Percentiles rank a stretch among this genome's conserved stretches.
phyloP scores from a whole-genome alignment of 768 basidiomycete genomes.

The Sporobolomyces pararoseus region DNA sequence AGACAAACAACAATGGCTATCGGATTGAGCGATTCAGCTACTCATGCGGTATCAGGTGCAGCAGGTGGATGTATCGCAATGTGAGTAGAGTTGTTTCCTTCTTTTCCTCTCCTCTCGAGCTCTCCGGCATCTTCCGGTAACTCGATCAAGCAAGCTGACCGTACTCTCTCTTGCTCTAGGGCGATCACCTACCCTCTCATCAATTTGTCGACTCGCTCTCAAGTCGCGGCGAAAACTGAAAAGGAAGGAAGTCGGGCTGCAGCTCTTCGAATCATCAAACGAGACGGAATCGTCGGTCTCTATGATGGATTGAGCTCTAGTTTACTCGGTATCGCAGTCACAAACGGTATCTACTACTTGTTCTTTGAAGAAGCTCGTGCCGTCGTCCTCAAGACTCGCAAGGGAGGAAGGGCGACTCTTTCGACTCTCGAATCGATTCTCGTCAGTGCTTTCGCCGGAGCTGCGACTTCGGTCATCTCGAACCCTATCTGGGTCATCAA shows the following conservation, averaged over 20 bases:
- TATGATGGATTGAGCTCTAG: constrained; percentile 84
- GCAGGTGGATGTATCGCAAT: constrained; percentile 86
- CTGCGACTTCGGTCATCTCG: constrained; percentile 77
- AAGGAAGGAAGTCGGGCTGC: constrained; percentile 68
- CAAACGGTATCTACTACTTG: constrained; percentile 79
- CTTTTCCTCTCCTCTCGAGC: constrained; percentile 7
- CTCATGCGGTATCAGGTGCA: constrained; percentile 84
- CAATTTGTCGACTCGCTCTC: constrained; percentile 85
- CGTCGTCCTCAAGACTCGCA: constrained; percentile 46
- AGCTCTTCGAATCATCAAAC: constrained; percentile 68
- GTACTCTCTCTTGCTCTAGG: constrained; percentile 3
- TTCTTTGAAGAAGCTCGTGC: constrained; percentile 51
- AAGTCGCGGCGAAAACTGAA: constrained; percentile 77
- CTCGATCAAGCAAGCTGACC: background rate
- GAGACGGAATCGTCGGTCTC: constrained; percentile 76
- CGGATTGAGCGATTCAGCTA: constrained; percentile 60
- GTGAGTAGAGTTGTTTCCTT: constrained; percentile 53
- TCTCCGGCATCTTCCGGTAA: background rate
- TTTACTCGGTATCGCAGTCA: constrained; percentile 83
- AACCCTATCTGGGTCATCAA: constrained; percentile 98
- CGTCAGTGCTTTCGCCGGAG: constrained; percentile 83
- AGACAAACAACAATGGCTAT: constrained; percentile 22
- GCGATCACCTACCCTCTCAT: constrained; percentile 62
- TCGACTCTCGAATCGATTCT: constrained; percentile 84
- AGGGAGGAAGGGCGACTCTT: constrained; percentile 53